A percentile compares a stretch with the other conserved stretches of the same genome.
Evolutionary conservation across 2,329 filamentous ascomycete species (phyloP).

Genomic region (Cryphonectria naterciae): DNA sequence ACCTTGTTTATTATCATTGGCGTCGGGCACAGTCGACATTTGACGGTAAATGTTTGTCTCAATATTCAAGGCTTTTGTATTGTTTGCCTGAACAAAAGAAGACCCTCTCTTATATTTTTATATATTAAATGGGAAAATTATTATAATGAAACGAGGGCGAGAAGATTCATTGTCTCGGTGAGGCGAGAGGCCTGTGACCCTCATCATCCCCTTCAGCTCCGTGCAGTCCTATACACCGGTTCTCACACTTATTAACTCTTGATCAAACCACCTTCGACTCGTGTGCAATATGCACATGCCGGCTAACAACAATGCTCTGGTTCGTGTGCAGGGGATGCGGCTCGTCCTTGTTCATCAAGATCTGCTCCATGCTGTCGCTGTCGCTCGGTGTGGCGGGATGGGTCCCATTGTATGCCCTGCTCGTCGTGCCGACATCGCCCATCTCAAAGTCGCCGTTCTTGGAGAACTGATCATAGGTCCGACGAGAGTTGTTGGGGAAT

Average conservation of each 20-base stretch:
- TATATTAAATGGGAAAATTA: neutral
- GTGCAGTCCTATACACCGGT: neutral
- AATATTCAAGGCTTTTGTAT: neutral
- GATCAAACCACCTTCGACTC: neutral
- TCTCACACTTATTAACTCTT: neutral
- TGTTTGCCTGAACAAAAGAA: neutral
- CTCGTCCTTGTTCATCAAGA: constrained; percentile 17
- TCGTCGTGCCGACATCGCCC: constrained; percentile 25
- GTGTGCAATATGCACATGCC: constrained; percentile 23
- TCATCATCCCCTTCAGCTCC: neutral
- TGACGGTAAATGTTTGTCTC: neutral
- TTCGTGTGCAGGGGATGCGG: neutral
- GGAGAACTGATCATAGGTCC: constrained; percentile 23
- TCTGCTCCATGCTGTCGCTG: constrained; percentile 23
- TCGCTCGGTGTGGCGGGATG: constrained; percentile 15
- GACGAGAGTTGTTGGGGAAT: constrained; percentile 22
- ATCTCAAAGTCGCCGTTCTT: constrained; percentile 20
- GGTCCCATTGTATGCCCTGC: constrained; percentile 21
- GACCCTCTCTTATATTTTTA: neutral
- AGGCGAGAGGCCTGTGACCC: neutral
- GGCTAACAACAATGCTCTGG: constrained; percentile 23
- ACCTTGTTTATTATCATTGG: neutral
- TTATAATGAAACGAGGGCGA: neutral
- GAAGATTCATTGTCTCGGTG: neutral
- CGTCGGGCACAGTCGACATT: neutral